These are phyloP conservation scores for Trichothecium roseum DNA, from an alignment of 2,329 filamentous ascomycete species.

Conservation along the genomic window DNA sequence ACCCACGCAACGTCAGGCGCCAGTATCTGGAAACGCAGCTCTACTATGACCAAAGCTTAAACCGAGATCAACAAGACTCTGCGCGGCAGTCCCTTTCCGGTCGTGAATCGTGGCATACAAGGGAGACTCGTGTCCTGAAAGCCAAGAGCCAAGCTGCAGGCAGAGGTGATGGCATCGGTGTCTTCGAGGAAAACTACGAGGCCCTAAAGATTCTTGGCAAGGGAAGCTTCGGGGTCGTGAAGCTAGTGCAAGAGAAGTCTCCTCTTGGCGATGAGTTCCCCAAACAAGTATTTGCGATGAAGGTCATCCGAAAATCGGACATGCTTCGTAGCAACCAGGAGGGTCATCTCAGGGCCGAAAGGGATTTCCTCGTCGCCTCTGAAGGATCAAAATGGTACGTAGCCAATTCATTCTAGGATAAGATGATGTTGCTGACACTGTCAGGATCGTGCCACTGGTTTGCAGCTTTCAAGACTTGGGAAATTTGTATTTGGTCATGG, in stretches of 20 bases:
- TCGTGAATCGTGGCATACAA: conserved; percentile 64
- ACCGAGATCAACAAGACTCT: conserved; percentile 42
- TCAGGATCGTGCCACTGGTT: conserved; percentile 74
- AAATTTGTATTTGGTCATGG: conserved; percentile 90
- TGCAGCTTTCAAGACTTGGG: conserved; percentile 79
- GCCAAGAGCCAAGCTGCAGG: conserved; percentile 27
- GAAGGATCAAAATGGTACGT: conserved; percentile 71
- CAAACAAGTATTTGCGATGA: conserved; percentile 79
- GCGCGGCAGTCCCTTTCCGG: conserved; percentile 48
- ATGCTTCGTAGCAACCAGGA: conserved; percentile 91
- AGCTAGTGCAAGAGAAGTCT: conserved; percentile 62
- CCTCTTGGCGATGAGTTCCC: conserved; percentile 14
- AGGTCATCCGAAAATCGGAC: conserved; percentile 86
- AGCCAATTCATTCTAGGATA: background rate
- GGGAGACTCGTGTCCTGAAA: conserved; percentile 62
- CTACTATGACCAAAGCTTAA: conserved; percentile 39
- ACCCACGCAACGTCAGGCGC: conserved; percentile 16
- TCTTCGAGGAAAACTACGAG: conserved; percentile 48
- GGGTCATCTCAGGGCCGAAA: conserved; percentile 80
- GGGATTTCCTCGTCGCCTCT: conserved; percentile 83
- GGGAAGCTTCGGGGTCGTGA: conserved; percentile 89
- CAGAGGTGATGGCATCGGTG: conserved; percentile 2
- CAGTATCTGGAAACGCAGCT: conserved; percentile 39
- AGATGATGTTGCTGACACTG: background rate
- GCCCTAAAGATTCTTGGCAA: conserved; percentile 76